Percentiles rank a stretch among this genome's conserved stretches.
phyloP scores from a whole-genome alignment of 2,329 filamentous ascomycete species.

The Aspergillus udagawae region DNA sequence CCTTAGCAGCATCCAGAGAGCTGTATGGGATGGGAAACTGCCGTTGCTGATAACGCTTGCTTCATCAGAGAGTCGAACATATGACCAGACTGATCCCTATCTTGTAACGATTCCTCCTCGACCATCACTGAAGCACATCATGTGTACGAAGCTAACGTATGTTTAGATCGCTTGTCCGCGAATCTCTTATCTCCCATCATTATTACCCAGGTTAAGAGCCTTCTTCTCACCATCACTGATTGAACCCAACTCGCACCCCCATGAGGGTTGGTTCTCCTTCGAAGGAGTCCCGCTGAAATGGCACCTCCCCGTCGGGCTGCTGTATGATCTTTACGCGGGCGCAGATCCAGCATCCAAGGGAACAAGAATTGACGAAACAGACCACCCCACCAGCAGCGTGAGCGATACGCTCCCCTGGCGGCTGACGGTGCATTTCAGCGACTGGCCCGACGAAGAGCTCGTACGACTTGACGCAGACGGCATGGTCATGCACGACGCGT shows the following conservation, averaged over 20 bases:
- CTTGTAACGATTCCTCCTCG: conserved; percentile 40
- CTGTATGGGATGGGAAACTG: conserved; percentile 57
- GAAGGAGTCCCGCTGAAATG: conserved; percentile 67
- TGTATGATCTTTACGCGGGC: conserved; percentile 66
- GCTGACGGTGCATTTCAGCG: conserved; percentile 58
- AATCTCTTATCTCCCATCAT: conserved; percentile 64
- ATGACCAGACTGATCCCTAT: conserved; percentile 58
- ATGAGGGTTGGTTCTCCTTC: conserved; percentile 62
- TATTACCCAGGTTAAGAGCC: conserved; percentile 58
- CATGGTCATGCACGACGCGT: conserved; percentile 59
- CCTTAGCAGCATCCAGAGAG: conserved; percentile 36
- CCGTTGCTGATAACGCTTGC: conserved; percentile 58
- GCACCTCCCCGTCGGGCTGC: conserved; percentile 66
- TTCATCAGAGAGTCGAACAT: conserved; percentile 57
- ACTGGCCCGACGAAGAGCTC: conserved; percentile 56
- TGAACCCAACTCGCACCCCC: conserved; percentile 48
- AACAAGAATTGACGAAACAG: conserved; percentile 15
- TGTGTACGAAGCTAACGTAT: neutral
- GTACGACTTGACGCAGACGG: conserved; percentile 53
- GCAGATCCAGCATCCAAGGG: conserved; percentile 41
- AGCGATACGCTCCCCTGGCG: conserved; percentile 54
- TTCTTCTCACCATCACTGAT: conserved; percentile 61
- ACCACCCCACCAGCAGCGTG: conserved; percentile 10
- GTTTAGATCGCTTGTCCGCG: conserved; percentile 58
- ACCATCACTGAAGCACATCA: neutral